Evolutionary conservation across 2,329 filamentous ascomycete genomes (phyloP).

Genomic region (Bertia moriformis): DNA sequence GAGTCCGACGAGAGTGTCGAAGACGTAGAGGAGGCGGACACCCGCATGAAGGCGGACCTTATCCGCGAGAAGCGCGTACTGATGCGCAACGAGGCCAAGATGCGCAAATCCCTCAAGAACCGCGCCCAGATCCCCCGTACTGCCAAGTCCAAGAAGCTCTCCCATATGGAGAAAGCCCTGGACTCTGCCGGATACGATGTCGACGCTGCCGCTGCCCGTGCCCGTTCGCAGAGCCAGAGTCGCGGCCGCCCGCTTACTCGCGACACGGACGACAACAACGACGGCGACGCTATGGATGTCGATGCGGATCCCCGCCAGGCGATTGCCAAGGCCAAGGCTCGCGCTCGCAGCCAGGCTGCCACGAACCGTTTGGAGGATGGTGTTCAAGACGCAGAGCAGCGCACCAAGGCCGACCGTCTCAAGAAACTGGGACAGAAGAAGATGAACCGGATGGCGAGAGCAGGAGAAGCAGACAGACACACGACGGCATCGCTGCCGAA

Average conservation of each 20-base stretch:
- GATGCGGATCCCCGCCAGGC: constrained; percentile 39
- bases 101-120: constrained; percentile 97
- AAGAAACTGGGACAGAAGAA: constrained; percentile 87
- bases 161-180: constrained; percentile 74
- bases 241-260: constrained; percentile 60
- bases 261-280: constrained; percentile 45
- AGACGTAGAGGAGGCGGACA: constrained; percentile 76
- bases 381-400: constrained; percentile 50
- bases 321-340: constrained; percentile 58
- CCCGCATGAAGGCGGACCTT: constrained; percentile 79
- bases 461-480: constrained; percentile 93
- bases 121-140: constrained; percentile 80
- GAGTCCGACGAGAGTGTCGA: constrained; percentile 67
- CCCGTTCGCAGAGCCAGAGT: constrained; percentile 47
- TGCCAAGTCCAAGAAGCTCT: constrained; percentile 65
- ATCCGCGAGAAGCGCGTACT: constrained; percentile 90
- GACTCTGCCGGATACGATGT: constrained; percentile 78
- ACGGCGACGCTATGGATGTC: constrained; percentile 64
- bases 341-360: constrained; percentile 35
- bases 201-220: constrained; percentile 57
- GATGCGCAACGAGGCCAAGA: constrained; percentile 84
- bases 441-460: constrained; percentile 95
- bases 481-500: constrained; percentile 67
- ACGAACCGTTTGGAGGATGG: constrained; percentile 63
- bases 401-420: constrained; percentile 71